Percentiles rank a stretch among this genome's conserved stretches.
Evolutionary conservation across 495 filamentous ascomycete genomes (phyloP).

Genomic region (Hypomontagnella submonticulosa): DNA sequence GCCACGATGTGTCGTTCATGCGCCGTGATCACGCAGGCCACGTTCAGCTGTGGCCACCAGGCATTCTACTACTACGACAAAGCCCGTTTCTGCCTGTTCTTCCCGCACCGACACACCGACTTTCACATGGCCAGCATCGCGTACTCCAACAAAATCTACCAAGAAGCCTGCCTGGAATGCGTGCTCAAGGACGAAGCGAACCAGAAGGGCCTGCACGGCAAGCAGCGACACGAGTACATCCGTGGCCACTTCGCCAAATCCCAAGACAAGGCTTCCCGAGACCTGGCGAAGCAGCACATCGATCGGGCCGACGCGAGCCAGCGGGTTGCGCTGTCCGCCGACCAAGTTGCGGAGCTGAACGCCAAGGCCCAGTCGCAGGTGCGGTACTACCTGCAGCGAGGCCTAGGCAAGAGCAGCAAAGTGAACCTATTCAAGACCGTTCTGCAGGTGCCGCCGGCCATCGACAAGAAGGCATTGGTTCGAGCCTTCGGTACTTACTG

Average conservation of each 20-base stretch:
- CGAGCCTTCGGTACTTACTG: conserved; percentile 7
- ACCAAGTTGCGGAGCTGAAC: conserved; percentile 6
- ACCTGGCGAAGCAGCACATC: neutral
- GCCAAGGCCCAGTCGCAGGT: conserved; percentile 14
- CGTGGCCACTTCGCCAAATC: neutral
- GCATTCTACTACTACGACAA: neutral
- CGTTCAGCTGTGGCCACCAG: conserved; percentile 31
- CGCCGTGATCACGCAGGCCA: conserved; percentile 1
- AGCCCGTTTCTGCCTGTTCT: conserved; percentile 26
- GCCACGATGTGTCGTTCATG: conserved; percentile 12
- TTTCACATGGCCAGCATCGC: conserved; percentile 19
- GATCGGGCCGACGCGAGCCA: conserved; percentile 10
- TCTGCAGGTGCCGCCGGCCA: conserved; percentile 10
- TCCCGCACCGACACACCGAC: conserved; percentile 12
- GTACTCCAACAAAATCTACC: neutral
- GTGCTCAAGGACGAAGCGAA: neutral
- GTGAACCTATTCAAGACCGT: conserved; percentile 24
- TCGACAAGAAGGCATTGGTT: conserved; percentile 15
- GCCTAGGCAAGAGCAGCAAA: neutral
- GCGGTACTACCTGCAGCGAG: conserved; percentile 14
- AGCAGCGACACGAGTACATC: conserved; percentile 1
- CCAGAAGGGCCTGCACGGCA: conserved; percentile 4
- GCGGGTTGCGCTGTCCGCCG: neutral
- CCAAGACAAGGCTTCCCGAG: conserved; percentile 1
- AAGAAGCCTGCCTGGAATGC: conserved; percentile 15